Conservation (phyloP, 202 grass and related monocot species). For the Thinopyrum obtusiflorum region DNA sequence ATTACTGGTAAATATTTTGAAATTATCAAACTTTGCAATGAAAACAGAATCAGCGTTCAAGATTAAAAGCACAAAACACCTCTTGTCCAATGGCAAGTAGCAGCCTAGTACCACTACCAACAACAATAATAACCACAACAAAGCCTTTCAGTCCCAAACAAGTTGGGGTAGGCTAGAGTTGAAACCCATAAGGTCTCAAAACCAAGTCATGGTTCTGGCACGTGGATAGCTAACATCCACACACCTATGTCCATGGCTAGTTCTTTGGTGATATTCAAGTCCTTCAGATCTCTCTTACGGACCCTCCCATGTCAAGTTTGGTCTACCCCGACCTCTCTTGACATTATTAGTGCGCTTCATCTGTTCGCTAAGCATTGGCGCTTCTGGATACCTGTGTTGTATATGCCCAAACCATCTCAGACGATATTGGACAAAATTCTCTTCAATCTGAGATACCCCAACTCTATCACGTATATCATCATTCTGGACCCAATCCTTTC, state of each 20-base stretch:
- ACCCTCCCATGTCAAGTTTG: not conserved
- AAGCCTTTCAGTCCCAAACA: not conserved
- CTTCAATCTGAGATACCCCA: not conserved
- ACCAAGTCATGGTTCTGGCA: not conserved
- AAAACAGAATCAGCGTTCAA: slow-evolving; percentile 4
- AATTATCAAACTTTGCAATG: slow-evolving; percentile 8
- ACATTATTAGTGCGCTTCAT: not conserved
- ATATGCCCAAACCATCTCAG: not conserved
- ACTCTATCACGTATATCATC: not conserved
- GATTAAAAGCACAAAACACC: not conserved
- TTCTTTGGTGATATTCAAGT: not conserved
- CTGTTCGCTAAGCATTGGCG: no score
- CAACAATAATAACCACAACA: not conserved
- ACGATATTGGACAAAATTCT: not conserved
- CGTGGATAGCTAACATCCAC: not conserved
- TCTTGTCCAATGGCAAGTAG: slow-evolving; percentile 15
- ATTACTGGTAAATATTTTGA: not conserved
- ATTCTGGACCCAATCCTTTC: not conserved
- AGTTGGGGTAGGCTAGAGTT: not conserved
- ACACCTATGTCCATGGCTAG: not conserved
- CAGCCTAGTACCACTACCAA: slow-evolving; percentile 1
- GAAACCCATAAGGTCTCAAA: not conserved
- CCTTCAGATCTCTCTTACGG: not conserved
- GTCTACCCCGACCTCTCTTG: not conserved
- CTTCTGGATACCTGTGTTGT: no score